phyloP scores from a whole-genome alignment of 2,329 filamentous ascomycete species.

The Aspergillus fructus region DNA sequence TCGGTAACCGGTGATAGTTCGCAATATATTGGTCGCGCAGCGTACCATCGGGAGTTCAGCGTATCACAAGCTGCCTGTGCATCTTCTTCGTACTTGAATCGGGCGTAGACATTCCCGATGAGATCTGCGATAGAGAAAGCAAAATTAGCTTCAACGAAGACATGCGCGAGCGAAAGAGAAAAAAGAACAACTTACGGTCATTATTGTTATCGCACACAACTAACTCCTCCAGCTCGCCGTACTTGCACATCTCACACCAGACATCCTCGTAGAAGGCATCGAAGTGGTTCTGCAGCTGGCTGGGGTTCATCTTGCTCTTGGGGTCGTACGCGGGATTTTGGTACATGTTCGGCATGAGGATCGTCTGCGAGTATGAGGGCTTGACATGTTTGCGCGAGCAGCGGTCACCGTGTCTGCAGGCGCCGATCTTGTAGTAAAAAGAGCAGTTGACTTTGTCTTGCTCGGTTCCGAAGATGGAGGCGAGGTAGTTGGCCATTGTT shows the following conservation, averaged over 20 bases:
- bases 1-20: constrained; percentile 96
- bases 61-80: constrained; percentile 92
- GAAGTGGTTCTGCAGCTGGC: constrained; percentile 98
- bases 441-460: constrained; percentile 99
- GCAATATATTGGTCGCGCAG: constrained; percentile 95
- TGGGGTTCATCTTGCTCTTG: constrained; percentile 94
- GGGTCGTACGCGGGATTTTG: constrained; percentile 97
- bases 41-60: constrained; percentile 95
- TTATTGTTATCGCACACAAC: constrained; percentile 99
- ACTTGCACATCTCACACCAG: constrained; percentile 99
- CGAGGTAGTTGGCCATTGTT: constrained; percentile 92
- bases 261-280: constrained; percentile 99
- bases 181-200: constrained; percentile 64
- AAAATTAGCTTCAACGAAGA: constrained; percentile 16
- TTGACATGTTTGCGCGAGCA: constrained; percentile 99
- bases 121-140: constrained; percentile 59
- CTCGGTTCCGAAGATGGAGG: constrained; percentile 98
- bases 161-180: neutral
- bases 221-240: constrained; percentile 94
- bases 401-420: constrained; percentile 95
- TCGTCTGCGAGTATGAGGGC: constrained; percentile 95
- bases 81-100: constrained; percentile 99
- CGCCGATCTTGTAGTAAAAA: constrained; percentile 99
- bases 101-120: constrained; percentile 98
- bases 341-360: constrained; percentile 97